Percentiles rank a stretch among this genome's conserved stretches.
Conservation (phyloP, 805 yeast species). For the Hanseniaspora meyeri region DNA sequence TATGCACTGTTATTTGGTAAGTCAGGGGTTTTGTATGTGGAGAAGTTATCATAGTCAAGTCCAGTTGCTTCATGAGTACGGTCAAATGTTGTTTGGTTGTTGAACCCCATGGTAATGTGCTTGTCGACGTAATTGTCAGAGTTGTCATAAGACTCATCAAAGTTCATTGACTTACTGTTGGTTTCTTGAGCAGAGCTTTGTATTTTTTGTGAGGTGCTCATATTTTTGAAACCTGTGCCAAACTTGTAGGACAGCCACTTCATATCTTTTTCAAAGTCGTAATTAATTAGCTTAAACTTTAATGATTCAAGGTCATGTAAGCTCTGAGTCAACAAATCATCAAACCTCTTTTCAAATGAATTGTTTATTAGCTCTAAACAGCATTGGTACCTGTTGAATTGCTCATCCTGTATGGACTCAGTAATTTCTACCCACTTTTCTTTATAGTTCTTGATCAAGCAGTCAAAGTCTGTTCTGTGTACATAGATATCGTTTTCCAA, state of each 20-base stretch:
- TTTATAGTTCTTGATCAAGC: slow-evolving; percentile 25
- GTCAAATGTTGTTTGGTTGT: neutral
- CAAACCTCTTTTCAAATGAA: slow-evolving; percentile 2
- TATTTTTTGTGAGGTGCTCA: no score
- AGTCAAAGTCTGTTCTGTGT: slow-evolving; percentile 24
- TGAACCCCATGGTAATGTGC: neutral
- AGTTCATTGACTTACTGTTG: neutral
- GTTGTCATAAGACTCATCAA: neutral
- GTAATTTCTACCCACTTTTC: slow-evolving; percentile 25
- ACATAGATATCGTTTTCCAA: slow-evolving; percentile 23
- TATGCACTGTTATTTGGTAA: neutral
- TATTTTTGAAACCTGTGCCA: neutral
- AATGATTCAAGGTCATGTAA: slow-evolving; percentile 5
- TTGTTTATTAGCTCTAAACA: slow-evolving; percentile 6
- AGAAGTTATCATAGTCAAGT: neutral
- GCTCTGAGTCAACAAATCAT: slow-evolving; percentile 6
- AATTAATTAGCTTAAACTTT: slow-evolving; percentile 6
- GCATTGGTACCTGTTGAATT: slow-evolving; percentile 6
- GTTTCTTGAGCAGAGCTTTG: neutral
- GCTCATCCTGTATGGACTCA: slow-evolving; percentile 23
- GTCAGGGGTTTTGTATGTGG: neutral
- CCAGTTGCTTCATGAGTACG: neutral
- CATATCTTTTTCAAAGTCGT: slow-evolving; percentile 10
- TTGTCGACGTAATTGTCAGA: neutral
- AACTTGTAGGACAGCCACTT: slow-evolving; percentile 5